These are phyloP conservation scores for Aegle marmelos DNA, from an alignment of 345 rosid genomes.

Conservation along the genomic window DNA sequence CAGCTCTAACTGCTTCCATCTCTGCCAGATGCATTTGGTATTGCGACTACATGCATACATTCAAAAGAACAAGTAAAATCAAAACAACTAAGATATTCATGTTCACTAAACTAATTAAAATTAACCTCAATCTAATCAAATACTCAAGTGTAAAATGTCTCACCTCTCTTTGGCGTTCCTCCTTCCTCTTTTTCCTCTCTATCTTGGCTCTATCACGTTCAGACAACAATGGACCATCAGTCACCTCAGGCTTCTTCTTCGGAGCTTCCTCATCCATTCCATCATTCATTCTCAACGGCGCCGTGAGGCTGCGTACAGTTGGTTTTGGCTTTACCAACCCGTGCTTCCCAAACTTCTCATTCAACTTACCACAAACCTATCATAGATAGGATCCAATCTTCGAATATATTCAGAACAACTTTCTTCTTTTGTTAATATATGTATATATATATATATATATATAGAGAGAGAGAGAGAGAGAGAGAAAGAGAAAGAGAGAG, in stretches of 20 bases:
- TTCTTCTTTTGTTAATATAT: too few relatives aligned
- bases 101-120: not conserved
- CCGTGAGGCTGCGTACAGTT: conserved; percentile 79
- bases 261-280: conserved; percentile 93
- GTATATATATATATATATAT: too few relatives aligned
- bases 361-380: conserved; percentile 75
- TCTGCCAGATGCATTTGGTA: conserved; percentile 88
- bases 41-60: conserved; percentile 56
- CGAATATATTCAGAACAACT: not conserved
- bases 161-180: conserved; percentile 96
- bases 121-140: not conserved
- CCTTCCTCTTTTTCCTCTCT: conserved; percentile 92
- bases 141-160: not conserved
- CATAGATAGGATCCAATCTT: not conserved
- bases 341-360: conserved; percentile 91
- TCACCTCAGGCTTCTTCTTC: conserved; percentile 86
- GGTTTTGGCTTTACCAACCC: conserved; percentile 73
- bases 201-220: conserved; percentile 81
- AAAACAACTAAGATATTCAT: not conserved
- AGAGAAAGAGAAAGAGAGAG: not conserved
- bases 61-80: not conserved
- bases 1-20: conserved; percentile 93
- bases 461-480: not conserved
- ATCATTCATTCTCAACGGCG: conserved; percentile 94
- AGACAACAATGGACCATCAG: conserved; percentile 77